Conservation (phyloP, 768 basidiomycete species). For the Macrolepiota fuliginosa region DNA sequence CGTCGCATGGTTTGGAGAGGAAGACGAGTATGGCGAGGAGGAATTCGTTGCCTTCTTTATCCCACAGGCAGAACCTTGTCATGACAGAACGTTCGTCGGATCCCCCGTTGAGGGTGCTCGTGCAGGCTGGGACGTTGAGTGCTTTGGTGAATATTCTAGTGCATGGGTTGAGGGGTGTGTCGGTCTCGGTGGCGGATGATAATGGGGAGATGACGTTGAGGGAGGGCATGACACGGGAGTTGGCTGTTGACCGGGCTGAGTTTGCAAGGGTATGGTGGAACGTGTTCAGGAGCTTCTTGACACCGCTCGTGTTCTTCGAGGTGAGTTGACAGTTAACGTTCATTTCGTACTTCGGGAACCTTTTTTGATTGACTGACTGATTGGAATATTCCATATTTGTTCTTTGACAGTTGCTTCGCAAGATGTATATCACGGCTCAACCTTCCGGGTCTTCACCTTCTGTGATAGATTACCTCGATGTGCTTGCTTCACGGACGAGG, state of each 20-base stretch:
- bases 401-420: conserved; percentile 60
- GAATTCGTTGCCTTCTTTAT: conserved; percentile 77
- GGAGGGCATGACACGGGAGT: conserved; percentile 70
- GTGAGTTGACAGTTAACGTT: conserved; percentile 35
- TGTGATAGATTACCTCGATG: conserved; percentile 45
- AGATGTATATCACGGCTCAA: conserved; percentile 61
- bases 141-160: conserved; percentile 72
- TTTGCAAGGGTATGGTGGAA: conserved; percentile 83
- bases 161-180: conserved; percentile 73
- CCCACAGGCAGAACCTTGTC: conserved; percentile 55
- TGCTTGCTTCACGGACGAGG: conserved; percentile 53
- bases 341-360: neutral
- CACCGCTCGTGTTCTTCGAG: conserved; percentile 83
- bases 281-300: conserved; percentile 78
- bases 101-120: conserved; percentile 69
- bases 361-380: neutral
- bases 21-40: conserved; percentile 73
- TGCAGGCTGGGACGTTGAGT: conserved; percentile 77
- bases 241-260: conserved; percentile 70
- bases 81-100: conserved; percentile 65
- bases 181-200: conserved; percentile 81
- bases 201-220: conserved; percentile 81
- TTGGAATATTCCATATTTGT: conserved; percentile 10
- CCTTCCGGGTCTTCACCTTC: conserved; percentile 39
- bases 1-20: conserved; percentile 68